Base-by-base conservation (phyloP, 2,329 filamentous ascomycete species). In the Colletotrichum sojae region DNA sequence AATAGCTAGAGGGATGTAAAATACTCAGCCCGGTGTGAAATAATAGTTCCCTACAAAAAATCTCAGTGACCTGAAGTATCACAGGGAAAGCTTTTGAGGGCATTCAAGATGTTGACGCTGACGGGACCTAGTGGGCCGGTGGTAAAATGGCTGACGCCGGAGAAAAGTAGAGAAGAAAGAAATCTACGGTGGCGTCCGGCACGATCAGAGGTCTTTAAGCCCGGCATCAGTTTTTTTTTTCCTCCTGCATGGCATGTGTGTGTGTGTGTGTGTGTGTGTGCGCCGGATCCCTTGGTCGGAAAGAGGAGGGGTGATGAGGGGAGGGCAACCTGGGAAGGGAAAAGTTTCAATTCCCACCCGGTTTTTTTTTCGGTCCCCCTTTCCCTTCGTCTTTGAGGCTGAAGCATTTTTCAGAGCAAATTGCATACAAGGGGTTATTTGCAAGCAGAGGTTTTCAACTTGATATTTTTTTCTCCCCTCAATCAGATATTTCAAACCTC, bases 261-360 rank as follows among this genome's bases (percentile, higher is more conserved):
- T 36, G 31, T 31, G 27, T 27, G 25, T 27, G 25, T 27, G 25
- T 31, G 27, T 36, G 31, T 36, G 31, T 36, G 31, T 36, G 6
- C 10, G 40, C 40, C 6, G 40, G 40, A 43, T 43, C 40, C 40
- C 40, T 43, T 43, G 40, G 40, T 43, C 18, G 20, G 20, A 49
- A 49, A 3, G 46, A n/a, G 43, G 46, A 49, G 46, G n/a, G 45
- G 45, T 8, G 18, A 15, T n/a, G 10, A 18, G 45, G 20, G 6
- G 18, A 15, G 18, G 46, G 20, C 18, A 15, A 46, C 45, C 16
- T 16, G 46, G 46, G 12, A 31, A n/a, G 36, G 48, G 31, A 48
- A 55, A 65, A 51, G 48, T 62, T 48, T 51, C 39, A 53, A 52
- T 43, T 62, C 39, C 49, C 59, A 62, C 60, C 56, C 43, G 36